A percentile compares a stretch with the other conserved stretches of the same genome.
These are phyloP conservation scores for Lyophyllum atratum DNA, from an alignment of 768 basidiomycete species.

Conservation along the genomic window DNA sequence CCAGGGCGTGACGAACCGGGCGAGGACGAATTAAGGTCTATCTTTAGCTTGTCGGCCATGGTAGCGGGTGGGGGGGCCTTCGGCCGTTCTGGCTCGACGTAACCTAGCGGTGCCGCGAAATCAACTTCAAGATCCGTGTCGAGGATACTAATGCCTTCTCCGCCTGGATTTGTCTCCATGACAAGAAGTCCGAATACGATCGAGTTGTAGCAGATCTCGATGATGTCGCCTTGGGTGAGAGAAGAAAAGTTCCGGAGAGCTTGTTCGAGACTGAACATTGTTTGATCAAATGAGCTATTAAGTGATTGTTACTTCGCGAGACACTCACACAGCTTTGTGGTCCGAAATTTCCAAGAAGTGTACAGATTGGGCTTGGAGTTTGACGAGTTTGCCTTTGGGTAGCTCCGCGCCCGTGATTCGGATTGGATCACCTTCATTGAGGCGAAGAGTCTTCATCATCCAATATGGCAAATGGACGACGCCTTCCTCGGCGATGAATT, in stretches of 20 bases:
- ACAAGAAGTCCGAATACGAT: slow-evolving; percentile 94
- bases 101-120: slow-evolving; percentile 90
- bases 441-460: slow-evolving; percentile 98
- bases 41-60: slow-evolving; percentile 97
- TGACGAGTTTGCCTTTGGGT: slow-evolving; percentile 93
- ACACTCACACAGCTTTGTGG: slow-evolving; percentile 92
- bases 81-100: slow-evolving; percentile 90
- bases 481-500: slow-evolving; percentile 98
- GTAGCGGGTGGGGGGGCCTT: slow-evolving; percentile 81
- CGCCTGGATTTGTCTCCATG: slow-evolving; percentile 90
- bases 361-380: slow-evolving; percentile 92
- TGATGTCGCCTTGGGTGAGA: slow-evolving; percentile 93
- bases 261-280: slow-evolving; percentile 76
- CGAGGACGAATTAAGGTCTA: slow-evolving; percentile 85
- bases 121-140: slow-evolving; percentile 99
- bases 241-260: slow-evolving; percentile 91
- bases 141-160: slow-evolving; percentile 83
- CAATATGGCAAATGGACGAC: slow-evolving; percentile 94
- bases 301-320: neutral
- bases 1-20: slow-evolving; percentile 85
- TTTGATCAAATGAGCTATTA: slow-evolving; percentile 4
- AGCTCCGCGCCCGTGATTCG: slow-evolving; percentile 87
- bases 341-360: slow-evolving; percentile 98
- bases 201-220: slow-evolving; percentile 97
- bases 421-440: slow-evolving; percentile 95